Evolutionary conservation across 176 grass and related monocot species (phyloP).

Genomic region (Zoysia japonica): DNA sequence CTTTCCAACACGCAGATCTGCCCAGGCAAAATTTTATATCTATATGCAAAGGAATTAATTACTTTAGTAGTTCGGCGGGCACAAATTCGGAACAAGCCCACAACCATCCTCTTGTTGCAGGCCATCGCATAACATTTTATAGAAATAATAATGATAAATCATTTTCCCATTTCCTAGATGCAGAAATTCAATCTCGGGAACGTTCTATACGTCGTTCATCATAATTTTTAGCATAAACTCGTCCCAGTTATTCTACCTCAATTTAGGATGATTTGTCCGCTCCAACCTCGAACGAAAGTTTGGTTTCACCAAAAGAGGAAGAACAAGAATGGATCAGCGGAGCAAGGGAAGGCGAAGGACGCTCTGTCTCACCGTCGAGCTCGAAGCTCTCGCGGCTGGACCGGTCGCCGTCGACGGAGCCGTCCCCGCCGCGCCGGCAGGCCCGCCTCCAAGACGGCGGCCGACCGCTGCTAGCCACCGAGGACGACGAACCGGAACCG

Average conservation of each 20-base stretch:
- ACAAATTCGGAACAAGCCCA: background rate
- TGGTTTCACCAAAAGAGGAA: no score
- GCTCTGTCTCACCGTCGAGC: slow-evolving; percentile 40
- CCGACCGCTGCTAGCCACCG: slow-evolving; percentile 30
- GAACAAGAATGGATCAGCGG: background rate
- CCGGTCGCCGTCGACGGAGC: slow-evolving; percentile 33
- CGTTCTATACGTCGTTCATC: background rate
- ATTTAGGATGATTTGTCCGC: background rate
- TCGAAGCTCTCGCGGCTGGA: slow-evolving; percentile 52
- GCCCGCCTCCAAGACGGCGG: slow-evolving; percentile 27
- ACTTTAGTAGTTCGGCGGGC: background rate
- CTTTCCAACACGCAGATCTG: no score
- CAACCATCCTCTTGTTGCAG: background rate
- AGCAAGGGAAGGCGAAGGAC: background rate
- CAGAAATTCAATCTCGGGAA: background rate
- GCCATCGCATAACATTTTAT: no score
- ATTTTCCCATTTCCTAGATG: background rate
- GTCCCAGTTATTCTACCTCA: background rate
- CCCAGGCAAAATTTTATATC: background rate
- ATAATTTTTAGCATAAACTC: background rate
- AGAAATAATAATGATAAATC: no score
- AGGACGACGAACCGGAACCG: slow-evolving; percentile 39
- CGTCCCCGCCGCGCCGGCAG: background rate
- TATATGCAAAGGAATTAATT: background rate
- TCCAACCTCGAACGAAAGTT: background rate